Evolutionary conservation across 169 alveolate species (phyloP).

Genomic region (Eimeria tenella): DNA sequence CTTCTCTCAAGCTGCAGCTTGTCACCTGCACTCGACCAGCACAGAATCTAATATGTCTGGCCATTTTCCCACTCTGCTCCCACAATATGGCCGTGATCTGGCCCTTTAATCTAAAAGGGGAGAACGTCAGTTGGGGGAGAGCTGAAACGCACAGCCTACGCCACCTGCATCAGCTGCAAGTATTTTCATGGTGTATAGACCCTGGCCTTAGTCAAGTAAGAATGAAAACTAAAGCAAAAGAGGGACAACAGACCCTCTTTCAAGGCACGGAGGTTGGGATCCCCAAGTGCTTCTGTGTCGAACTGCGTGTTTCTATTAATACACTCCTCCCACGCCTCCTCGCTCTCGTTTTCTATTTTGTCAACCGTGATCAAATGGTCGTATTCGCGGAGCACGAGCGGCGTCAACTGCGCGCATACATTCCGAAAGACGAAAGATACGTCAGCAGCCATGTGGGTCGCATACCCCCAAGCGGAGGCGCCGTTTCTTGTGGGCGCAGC

Average conservation of each 20-base stretch:
- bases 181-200: too few species aligned
- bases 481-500: too few species aligned
- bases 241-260: neutral
- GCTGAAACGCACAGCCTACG: too few species aligned
- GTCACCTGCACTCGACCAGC: constrained; percentile 84
- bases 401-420: constrained; percentile 81
- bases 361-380: constrained; percentile 96
- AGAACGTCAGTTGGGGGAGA: neutral
- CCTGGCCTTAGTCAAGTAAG: too few species aligned
- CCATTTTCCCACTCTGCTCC: neutral
- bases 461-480: too few species aligned
- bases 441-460: too few species aligned
- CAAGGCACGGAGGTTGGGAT: constrained; percentile 77
- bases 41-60: neutral
- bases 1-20: constrained; percentile 97
- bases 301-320: constrained; percentile 87
- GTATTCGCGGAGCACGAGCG: constrained; percentile 92
- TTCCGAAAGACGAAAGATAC: neutral
- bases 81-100: neutral
- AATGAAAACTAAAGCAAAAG: too few species aligned
- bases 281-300: constrained; percentile 83
- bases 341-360: constrained; percentile 95
- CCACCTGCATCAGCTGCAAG: too few species aligned
- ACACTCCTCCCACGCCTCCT: constrained; percentile 88
- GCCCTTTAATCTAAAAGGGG: neutral